Base-by-base conservation (phyloP, 2,329 filamentous ascomycete genomes). In the Sarocladium strictum region DNA sequence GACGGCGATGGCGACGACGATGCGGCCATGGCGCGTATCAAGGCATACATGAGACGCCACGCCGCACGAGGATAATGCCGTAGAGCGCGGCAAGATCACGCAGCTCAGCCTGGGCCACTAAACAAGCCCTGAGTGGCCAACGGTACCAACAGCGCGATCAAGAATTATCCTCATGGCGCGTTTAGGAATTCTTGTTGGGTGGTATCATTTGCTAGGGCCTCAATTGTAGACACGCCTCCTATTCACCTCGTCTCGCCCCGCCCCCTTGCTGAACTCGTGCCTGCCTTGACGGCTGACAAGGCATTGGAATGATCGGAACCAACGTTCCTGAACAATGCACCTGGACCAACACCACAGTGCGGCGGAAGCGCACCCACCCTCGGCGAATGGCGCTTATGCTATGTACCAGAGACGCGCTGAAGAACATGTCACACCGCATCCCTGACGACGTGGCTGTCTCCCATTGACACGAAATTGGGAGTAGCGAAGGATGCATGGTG, bases 11-110 rank as follows among this genome's bases (percentile, higher is more conserved):
- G 73, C 26, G 65, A 67, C 43, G 62, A 64, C 53, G 68, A 69
- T 49, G 64, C 64, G 47, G 64, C 66, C 19, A 71, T 72, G 67
- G 69, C 68, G 35, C 67, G 69, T 49, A 72, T 72, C 56, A 65
- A 64, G 56, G 64, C 65, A 24, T 72, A 69, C 57, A 67, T 72
- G 64, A 67, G 64, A 60, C 68, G 65, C 52, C 33, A 56, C 33
- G 50, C 50, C 15, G 32, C 50, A 12, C 50, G 50, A 23, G 26
- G 27, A 51, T 35, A 23, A 35, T 19, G n/a, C 3, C n/a, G 14
- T 9, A 21, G 14, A 38, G n/a, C 12, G 35, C 35, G 35, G 35
- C 35, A 38, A 38, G n/a, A 19, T n/a, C n/a, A n/a, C n/a, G n/a
- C n/a, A n/a, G n/a, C n/a, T n/a, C n/a, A n/a, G n/a, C n/a, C n/a